phyloP scores from a whole-genome alignment of 129 eudicot species.

The Sambucus nigra region DNA sequence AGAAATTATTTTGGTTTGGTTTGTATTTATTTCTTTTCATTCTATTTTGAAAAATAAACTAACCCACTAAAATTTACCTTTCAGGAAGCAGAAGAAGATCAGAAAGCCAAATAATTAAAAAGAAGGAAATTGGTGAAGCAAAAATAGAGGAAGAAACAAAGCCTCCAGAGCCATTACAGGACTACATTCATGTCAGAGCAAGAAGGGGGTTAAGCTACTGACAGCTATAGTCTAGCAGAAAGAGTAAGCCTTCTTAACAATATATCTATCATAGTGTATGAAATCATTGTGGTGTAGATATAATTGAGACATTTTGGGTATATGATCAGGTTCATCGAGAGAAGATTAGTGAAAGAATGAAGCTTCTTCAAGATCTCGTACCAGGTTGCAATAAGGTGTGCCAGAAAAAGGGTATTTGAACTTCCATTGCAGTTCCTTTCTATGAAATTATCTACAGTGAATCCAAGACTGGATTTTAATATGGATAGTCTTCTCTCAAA shows the following conservation, averaged over 20 bases:
- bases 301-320: neutral
- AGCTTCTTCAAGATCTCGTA: no score
- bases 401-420: neutral
- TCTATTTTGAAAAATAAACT: no score
- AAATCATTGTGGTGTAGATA: neutral
- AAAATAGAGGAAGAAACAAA: slow-evolving; percentile 38
- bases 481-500: no score
- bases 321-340: slow-evolving; percentile 73
- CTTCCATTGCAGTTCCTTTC: slow-evolving; percentile 43
- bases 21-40: no score
- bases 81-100: slow-evolving; percentile 49
- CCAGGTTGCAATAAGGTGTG: slow-evolving; percentile 88
- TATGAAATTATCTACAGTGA: no score
- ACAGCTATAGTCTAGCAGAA: no score
- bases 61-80: no score
- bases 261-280: neutral
- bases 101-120: slow-evolving; percentile 16
- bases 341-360: slow-evolving; percentile 81
- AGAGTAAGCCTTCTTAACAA: slow-evolving; percentile 32
- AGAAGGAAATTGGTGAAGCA: slow-evolving; percentile 12
- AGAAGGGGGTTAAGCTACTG: no score
- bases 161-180: no score
- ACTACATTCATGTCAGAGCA: no score
- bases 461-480: no score
- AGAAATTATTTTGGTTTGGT: no score